Evolutionary conservation across 768 basidiomycete species (phyloP).

Genomic region (Lepiota subincarnata): DNA sequence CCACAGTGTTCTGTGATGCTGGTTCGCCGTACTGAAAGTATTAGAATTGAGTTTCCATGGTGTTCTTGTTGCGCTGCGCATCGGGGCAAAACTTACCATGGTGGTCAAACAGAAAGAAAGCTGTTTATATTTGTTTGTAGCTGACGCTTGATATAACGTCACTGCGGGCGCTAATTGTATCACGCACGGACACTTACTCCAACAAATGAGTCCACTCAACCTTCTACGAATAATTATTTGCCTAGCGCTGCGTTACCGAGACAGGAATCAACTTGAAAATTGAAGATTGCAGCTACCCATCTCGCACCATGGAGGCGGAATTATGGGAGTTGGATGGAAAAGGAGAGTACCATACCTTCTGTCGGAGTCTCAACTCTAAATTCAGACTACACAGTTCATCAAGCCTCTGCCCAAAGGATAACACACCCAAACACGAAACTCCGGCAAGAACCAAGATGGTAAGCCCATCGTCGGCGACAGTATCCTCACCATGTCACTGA

Average conservation of each 20-base stretch:
- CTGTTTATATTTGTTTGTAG: slow-evolving; percentile 43
- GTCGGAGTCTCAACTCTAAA: slow-evolving; percentile 41
- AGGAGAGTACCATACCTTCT: not conserved
- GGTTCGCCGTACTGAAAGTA: slow-evolving; percentile 59
- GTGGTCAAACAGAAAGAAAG: slow-evolving; percentile 49
- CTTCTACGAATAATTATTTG: too few relatives aligned
- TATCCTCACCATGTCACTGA: slow-evolving; percentile 18
- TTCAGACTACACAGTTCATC: slow-evolving; percentile 60
- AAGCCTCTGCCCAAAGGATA: slow-evolving; percentile 45
- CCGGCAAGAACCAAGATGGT: slow-evolving; percentile 78
- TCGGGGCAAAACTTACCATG: slow-evolving; percentile 56
- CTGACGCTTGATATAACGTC: slow-evolving; percentile 15
- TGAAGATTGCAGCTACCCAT: not conserved
- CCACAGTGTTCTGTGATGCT: slow-evolving; percentile 50
- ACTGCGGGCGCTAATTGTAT: slow-evolving; percentile 14
- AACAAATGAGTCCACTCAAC: not conserved
- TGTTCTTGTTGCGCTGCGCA: slow-evolving; percentile 4
- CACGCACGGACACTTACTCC: slow-evolving; percentile 6
- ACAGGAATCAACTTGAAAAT: too few relatives aligned
- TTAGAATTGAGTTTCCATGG: slow-evolving; percentile 14
- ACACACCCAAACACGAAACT: slow-evolving; percentile 46
- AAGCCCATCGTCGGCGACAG: slow-evolving; percentile 47
- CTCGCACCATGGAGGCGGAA: not conserved
- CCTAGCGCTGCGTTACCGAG: too few relatives aligned
- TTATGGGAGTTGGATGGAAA: not conserved